These are phyloP conservation scores for Acorus gramineus DNA, from an alignment of 106 monocot genomes.

Conservation along the genomic window DNA sequence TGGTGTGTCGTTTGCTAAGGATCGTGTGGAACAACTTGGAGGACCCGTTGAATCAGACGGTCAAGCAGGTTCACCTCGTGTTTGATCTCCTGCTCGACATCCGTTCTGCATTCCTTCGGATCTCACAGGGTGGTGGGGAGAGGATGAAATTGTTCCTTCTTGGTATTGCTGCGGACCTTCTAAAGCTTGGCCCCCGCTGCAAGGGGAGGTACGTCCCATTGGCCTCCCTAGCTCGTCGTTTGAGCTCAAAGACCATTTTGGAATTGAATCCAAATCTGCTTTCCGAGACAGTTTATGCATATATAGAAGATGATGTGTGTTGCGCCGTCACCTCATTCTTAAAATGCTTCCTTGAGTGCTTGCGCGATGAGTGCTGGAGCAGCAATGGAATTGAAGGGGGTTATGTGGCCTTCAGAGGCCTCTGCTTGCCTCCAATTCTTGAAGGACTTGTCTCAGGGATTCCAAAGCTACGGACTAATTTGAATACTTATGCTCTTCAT, in stretches of 20 bases:
- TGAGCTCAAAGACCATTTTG: conserved; percentile 63
- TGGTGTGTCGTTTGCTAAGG: conserved; percentile 41
- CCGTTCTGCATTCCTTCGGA: conserved; percentile 25
- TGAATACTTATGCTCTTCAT: conserved; percentile 88
- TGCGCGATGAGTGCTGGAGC: conserved; percentile 90
- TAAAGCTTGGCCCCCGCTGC: conserved; percentile 59
- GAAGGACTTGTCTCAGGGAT: conserved; percentile 63
- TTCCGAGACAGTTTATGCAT: conserved; percentile 59
- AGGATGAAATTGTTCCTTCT: conserved; percentile 22
- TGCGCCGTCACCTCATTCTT: conserved; percentile 83
- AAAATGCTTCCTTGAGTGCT: conserved; percentile 78
- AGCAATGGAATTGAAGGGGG: conserved; percentile 74
- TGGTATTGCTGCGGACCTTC: conserved; percentile 51
- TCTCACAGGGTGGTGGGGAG: conserved; percentile 15
- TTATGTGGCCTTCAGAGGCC: conserved; percentile 54
- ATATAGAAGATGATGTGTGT: conserved; percentile 91
- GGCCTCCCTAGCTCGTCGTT: conserved; percentile 71
- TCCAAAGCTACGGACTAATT: conserved; percentile 83
- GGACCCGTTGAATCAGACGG: conserved; percentile 90
- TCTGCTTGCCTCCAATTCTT: conserved; percentile 64
- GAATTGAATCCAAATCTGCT: conserved; percentile 55
- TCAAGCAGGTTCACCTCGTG: conserved; percentile 92
- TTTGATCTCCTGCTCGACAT: conserved; percentile 95
- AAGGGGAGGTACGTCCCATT: conserved; percentile 93
- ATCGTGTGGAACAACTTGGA: conserved; percentile 97